Base-by-base conservation (phyloP, 1,284 basidiomycete species). In the Sanghuangporus sanghuang region DNA sequence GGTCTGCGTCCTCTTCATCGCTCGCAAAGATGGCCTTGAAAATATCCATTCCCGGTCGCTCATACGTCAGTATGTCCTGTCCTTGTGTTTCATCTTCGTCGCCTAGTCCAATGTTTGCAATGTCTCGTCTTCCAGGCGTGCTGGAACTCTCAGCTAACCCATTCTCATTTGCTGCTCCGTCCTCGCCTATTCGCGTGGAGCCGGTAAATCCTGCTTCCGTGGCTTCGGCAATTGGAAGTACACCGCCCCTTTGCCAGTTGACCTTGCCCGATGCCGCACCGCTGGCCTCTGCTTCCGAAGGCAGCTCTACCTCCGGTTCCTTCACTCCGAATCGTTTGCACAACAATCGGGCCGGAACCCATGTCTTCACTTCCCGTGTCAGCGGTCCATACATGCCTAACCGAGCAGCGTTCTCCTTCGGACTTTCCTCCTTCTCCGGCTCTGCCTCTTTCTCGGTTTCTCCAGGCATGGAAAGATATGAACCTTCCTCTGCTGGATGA, bases 21-120 rank as follows among this genome's bases (percentile, higher is more conserved):
- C 90, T 93, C 6, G 92, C 93, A 72, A 95, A 96, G 66, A 96
- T 95, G 1, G 93, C 94, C 73, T 96, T 96, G 81, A 98, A 98
- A 46, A 98, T 87, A 71, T 96, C 92, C 81, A 95, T 92, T 2
- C 87, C 79, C 1, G 96, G 96, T 52, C 92, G 85, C 66, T 90
- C 81, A 73, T 96, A 96, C 0, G 90, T 94, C 67, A 96, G 78
- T 9, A 87, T 95, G 71, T 97, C 95, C 48, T 82, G 74, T 0
- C 93, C 94, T 72, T 96, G 93, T 53, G 82, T 83, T 57, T 93
- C 90, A 71, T 97, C 95, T 57, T 96, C 93, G 38, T 57, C 9
- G 92, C 95, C 42, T 86, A 85, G 77, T 0, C 95, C 95, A 38
- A 98, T 84, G 71, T 94, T 93, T 2, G 83, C 79, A 63, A 89